These are phyloP conservation scores for Kewa caespitosa DNA, from an alignment of 179 eudicot species.

Conservation along the genomic window DNA sequence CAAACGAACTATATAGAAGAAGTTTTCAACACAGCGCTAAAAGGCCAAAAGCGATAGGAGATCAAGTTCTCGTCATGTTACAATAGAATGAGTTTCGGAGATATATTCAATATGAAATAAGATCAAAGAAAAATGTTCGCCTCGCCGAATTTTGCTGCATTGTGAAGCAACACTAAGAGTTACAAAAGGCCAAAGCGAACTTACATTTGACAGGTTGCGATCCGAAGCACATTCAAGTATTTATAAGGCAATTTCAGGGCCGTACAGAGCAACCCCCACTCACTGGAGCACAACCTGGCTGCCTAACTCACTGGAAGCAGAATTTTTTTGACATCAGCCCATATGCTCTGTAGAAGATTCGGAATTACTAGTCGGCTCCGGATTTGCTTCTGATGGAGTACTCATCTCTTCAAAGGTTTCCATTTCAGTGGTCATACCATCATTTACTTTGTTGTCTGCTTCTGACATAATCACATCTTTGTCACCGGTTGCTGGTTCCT, in stretches of 20 bases:
- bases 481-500: slow-evolving; percentile 35
- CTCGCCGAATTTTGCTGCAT: neutral
- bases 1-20: no score
- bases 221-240: neutral
- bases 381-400: slow-evolving; percentile 44
- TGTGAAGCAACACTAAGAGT: neutral
- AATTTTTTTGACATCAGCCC: no score
- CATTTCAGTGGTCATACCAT: slow-evolving; percentile 56
- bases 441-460: slow-evolving; percentile 42
- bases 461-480: slow-evolving; percentile 71
- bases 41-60: neutral
- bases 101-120: neutral
- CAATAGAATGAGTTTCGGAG: neutral
- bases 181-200: neutral
- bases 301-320: neutral
- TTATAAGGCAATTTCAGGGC: neutral
- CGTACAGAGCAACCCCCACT: neutral
- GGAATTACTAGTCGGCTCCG: slow-evolving; percentile 35
- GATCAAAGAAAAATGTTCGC: neutral
- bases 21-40: neutral
- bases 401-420: slow-evolving; percentile 51
- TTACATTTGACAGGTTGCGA: neutral
- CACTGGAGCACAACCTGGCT: neutral
- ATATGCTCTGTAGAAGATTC: neutral
- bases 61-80: neutral